Evolutionary conservation across 2,329 filamentous ascomycete species (phyloP).

Genomic region (Aureobasidium namibiae): DNA sequence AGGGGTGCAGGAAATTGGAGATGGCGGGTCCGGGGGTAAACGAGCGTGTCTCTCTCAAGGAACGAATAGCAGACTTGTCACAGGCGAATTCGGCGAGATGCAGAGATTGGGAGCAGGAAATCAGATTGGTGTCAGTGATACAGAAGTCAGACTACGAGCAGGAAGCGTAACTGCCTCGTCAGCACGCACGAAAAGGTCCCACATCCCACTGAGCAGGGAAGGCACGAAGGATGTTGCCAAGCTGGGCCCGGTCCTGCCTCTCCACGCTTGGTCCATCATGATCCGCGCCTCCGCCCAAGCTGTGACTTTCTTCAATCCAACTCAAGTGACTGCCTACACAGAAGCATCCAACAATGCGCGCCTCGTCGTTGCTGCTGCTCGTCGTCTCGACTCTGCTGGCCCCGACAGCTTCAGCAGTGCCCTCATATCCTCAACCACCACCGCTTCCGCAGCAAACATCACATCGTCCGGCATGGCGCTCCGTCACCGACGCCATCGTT

Average conservation of each 20-base stretch:
- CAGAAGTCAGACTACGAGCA: neutral
- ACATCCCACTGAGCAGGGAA: neutral
- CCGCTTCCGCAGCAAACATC: neutral
- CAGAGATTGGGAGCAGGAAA: neutral
- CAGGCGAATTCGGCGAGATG: neutral
- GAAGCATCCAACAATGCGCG: conserved; percentile 8
- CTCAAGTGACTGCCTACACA: neutral
- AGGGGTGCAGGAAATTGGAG: conserved; percentile 7
- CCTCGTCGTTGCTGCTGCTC: neutral
- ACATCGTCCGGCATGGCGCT: conserved; percentile 14
- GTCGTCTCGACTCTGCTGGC: neutral
- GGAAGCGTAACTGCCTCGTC: neutral
- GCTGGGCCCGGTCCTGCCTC: neutral
- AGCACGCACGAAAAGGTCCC: conserved; percentile 1
- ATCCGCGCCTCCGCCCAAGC: neutral
- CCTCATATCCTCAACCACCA: conserved; percentile 6
- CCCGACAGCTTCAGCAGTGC: conserved; percentile 10
- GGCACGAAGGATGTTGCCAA: conserved; percentile 2
- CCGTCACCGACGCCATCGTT: conserved; percentile 15
- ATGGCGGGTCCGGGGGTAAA: conserved; percentile 6
- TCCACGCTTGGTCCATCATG: too few relatives aligned
- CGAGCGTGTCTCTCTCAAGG: neutral
- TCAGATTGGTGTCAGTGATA: neutral
- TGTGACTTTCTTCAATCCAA: neutral
- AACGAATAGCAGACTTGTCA: neutral